These are phyloP conservation scores for Mortierella polycephala DNA, from an alignment of 371 early-diverging fungal species.

Conservation along the genomic window DNA sequence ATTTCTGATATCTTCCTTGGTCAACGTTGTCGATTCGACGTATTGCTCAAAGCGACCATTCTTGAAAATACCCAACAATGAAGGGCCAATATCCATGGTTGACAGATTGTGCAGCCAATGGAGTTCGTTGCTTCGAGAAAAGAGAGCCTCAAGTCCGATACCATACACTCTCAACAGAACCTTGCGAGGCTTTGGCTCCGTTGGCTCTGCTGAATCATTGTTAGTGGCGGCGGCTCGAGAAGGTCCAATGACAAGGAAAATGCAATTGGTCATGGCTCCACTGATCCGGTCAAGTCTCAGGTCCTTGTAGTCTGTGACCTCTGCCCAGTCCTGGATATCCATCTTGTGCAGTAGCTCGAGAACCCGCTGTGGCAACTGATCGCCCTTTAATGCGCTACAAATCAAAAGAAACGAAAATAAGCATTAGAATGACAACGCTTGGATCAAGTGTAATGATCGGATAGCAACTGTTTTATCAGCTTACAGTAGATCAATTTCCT, in stretches of 20 bases:
- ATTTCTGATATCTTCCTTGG: conserved; percentile 74
- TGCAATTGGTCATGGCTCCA: conserved; percentile 91
- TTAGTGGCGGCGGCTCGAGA: conserved; percentile 5
- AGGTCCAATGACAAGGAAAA: conserved; percentile 74
- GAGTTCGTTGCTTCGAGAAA: conserved; percentile 83
- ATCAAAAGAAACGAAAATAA: conserved; percentile 2
- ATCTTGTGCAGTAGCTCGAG: conserved; percentile 46
- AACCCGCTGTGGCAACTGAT: conserved; percentile 20
- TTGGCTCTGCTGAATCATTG: conserved; percentile 4
- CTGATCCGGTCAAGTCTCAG: conserved; percentile 70
- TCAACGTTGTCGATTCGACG: conserved; percentile 80
- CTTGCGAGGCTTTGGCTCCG: conserved; percentile 51
- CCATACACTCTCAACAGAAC: conserved; percentile 84
- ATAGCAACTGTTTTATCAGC: conserved; percentile 1
- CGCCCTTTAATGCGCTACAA: conserved; percentile 29
- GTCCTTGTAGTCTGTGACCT: conserved; percentile 37
- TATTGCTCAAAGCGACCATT: conserved; percentile 94
- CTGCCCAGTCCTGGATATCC: conserved; percentile 56
- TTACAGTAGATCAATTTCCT: conserved; percentile 47
- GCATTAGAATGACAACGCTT: background rate
- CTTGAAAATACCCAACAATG: conserved; percentile 81
- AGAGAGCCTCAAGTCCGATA: conserved; percentile 77
- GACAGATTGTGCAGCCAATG: conserved; percentile 81
- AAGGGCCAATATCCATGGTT: conserved; percentile 79
- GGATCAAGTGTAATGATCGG: background rate